Base-by-base conservation (phyloP, 192 early-diverging fungal species). In the Coemansia furcata region DNA sequence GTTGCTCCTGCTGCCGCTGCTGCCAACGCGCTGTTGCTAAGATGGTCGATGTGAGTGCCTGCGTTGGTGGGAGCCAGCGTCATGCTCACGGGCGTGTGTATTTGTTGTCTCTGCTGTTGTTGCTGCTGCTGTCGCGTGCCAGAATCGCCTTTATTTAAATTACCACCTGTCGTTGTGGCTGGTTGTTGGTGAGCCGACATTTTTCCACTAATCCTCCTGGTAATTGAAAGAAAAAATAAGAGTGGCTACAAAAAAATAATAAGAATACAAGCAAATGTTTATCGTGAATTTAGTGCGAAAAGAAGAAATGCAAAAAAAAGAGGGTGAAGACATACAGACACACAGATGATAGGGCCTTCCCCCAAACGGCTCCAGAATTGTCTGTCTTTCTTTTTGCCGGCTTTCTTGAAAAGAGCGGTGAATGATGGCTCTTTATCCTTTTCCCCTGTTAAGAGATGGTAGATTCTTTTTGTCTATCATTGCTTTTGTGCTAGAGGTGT, bases 81-180 rank as follows among this genome's bases (percentile, higher is more conserved):
- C 63, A 52, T 30, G 47, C 63, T 65, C 63, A 35, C 15, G 9
- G 63, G 63, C 36, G 63, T 65, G 44, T 32, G 47, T 21, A 32
- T 42, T 23, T 60, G 58, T 1, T 60, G 66, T 26, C 29, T 19
- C 52, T 66, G 35, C 36, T 49, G 55, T 11, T 14, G 29, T 29
- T 10, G 52, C 11, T 55, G 52, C 11, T 55, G 54, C 40, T 59
- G 65, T 3, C 40, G 66, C 21, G 29, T 50, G 43, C 32, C 21
- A 12, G 58, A n/a, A n/a, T 33, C 35, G 58, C 15, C 52, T 17
- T 33, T 35, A 14, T 15, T 32, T 17, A 32, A 33, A 33, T 30
- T 32, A 32, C 52, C 52, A 32, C 52, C 6, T 6, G 5, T 9
- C 14, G 29, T 33, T n/a, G 30, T 6, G 19, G 19, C 17, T 19